A percentile compares a stretch with the other conserved stretches of the same genome.
Evolutionary conservation across 176 grass and related monocot species (phyloP).

Genomic region (Musa beccarii): DNA sequence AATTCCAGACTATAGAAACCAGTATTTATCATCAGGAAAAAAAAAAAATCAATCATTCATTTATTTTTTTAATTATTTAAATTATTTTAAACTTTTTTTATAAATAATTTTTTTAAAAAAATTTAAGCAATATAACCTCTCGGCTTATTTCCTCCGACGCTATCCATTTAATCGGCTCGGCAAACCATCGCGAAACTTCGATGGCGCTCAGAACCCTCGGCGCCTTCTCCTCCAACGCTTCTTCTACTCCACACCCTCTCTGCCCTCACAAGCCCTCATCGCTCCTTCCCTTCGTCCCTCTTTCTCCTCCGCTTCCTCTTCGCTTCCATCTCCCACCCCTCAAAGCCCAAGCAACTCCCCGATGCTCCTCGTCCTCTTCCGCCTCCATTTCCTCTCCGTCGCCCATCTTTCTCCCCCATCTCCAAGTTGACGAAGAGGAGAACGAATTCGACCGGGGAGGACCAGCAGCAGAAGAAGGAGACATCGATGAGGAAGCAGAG

Average conservation of each 20-base stretch:
- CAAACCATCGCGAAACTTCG: background rate
- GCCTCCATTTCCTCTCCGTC: slow-evolving; percentile 4
- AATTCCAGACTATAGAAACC: too few species aligned
- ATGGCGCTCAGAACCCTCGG: background rate
- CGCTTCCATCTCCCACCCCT: background rate
- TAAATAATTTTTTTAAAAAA: too few species aligned
- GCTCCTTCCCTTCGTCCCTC: background rate
- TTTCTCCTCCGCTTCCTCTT: background rate
- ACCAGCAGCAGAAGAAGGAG: background rate
- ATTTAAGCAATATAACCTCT: too few species aligned
- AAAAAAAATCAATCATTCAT: too few species aligned
- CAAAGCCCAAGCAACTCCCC: background rate
- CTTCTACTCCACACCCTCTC: background rate
- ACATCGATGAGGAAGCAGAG: background rate
- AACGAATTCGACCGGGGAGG: background rate
- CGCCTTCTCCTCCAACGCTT: background rate
- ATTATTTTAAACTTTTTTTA: too few species aligned
- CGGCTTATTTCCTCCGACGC: background rate
- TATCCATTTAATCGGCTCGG: background rate
- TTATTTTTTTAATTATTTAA: too few species aligned
- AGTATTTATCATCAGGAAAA: too few species aligned
- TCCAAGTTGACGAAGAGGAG: slow-evolving; percentile 4
- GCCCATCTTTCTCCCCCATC: slow-evolving; percentile 24
- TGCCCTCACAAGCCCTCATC: background rate
- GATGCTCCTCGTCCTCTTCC: background rate